Evolutionary conservation across 2,329 filamentous ascomycete genomes (phyloP), one percentile per base, ranked within the genome.

Genomic region (Colletotrichum echinochloae): DNA sequence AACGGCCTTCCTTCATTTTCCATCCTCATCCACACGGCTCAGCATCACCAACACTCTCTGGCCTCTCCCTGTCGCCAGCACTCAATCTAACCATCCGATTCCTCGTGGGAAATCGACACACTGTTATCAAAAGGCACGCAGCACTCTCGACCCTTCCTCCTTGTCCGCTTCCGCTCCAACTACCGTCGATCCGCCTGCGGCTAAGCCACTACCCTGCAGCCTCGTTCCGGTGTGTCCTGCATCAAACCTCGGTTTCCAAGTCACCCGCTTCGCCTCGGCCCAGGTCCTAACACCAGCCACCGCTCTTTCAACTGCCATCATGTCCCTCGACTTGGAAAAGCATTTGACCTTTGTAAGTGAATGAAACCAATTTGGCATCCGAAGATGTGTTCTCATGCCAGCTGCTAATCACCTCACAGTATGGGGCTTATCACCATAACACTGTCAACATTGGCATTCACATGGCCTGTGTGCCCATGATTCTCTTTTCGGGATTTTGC

Each of bases 361-460:
- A 49, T 20, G 11, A 14, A 5, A 37, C 8, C n/a, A n/a, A 46
- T 18, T 12, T 39, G 37, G 7, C 46, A 11, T 35, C 39, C 4
- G 26, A 5, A 18, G 28, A 44, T 26, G 20, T 51, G 14, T 20
- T 26, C 35, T 65, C 44, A 16, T 18, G 33, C n/a, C 28, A 44
- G 33, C 51, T 20, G 35, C 70, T 73, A 60, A 74, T 60, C 64
- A 52, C 23, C 33, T 56, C 61, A 52, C 74, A 96, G 93, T 96
- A 96, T 84, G 93, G 93, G 79, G 88, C 92, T 70, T 95, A 96
- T 79, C 93, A 96, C 81, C 90, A 93, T 78, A 91, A 95, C 81
- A 83, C 88, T 56, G 88, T 92, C 81, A 96, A 96, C 79, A 83
- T 95, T 70, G 86, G 85, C 74, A 95, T 96, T 77, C 93, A 96